Evolutionary conservation across 768 basidiomycete genomes (phyloP).

Genomic region (Termitomyces sp.): DNA sequence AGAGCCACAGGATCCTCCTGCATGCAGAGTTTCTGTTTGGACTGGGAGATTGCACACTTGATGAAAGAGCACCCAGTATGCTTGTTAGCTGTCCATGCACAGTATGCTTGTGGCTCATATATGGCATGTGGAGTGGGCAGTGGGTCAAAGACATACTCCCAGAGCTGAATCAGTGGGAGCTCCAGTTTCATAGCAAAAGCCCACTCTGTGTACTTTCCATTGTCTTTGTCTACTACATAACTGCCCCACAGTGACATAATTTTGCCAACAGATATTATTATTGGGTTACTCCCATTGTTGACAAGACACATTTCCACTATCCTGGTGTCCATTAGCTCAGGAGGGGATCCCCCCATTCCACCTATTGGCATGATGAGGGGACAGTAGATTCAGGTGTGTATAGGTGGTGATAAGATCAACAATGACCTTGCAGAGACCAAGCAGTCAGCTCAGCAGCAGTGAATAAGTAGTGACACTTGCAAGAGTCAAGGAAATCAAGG

Average conservation of each 20-base stretch:
- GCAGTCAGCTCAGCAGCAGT: background rate
- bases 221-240: constrained; percentile 33
- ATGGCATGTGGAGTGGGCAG: background rate
- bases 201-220: constrained; percentile 10
- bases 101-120: background rate
- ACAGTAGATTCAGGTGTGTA: no score
- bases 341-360: no score
- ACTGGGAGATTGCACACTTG: background rate
- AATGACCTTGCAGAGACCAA: background rate
- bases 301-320: background rate
- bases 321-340: background rate
- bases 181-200: background rate
- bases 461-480: background rate
- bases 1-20: background rate
- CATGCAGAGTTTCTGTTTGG: background rate
- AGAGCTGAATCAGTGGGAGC: background rate
- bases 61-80: background rate
- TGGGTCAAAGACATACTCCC: background rate
- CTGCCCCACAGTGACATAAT: background rate
- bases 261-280: background rate
- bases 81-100: background rate
- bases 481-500: no score
- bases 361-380: no score
- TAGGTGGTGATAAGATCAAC: background rate
- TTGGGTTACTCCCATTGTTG: background rate